Evolutionary conservation across 1,139 yeast species (phyloP).

Genomic region (Kodamaea sp.): DNA sequence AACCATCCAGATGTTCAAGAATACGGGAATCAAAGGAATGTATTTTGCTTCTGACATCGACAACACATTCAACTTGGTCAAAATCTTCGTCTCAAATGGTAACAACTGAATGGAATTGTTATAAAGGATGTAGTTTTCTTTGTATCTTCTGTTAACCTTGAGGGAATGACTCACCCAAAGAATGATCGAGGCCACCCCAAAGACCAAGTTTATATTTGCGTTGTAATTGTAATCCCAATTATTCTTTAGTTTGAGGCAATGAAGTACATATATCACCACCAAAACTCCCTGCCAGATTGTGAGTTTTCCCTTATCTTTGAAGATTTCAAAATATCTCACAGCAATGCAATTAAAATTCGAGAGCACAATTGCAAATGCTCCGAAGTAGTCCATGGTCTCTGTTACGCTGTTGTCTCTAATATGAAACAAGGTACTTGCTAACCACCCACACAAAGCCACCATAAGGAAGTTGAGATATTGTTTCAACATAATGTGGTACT

Average conservation of each 20-base stretch:
- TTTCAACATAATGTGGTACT: constrained; percentile 26
- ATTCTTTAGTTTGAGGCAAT: constrained; percentile 27
- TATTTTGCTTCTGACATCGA: constrained; percentile 28
- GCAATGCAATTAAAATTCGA: constrained; percentile 39
- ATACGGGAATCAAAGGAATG: constrained; percentile 41
- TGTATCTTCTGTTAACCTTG: constrained; percentile 20
- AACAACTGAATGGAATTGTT: constrained; percentile 41
- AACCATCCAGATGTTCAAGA: constrained; percentile 36
- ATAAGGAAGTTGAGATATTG: constrained; percentile 34
- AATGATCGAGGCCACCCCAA: constrained; percentile 33
- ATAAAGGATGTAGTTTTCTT: constrained; percentile 25
- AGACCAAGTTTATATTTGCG: constrained; percentile 31
- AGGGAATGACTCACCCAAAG: constrained; percentile 41
- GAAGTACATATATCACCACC: constrained; percentile 25
- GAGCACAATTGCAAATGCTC: constrained; percentile 44
- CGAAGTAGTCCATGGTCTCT: constrained; percentile 46
- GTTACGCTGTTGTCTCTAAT: constrained; percentile 40
- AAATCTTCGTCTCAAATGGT: constrained; percentile 42
- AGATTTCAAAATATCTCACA: constrained; percentile 34
- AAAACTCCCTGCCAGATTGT: constrained; percentile 14
- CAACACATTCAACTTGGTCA: constrained; percentile 33
- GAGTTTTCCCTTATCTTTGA: constrained; percentile 10
- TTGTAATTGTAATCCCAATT: constrained; percentile 48
- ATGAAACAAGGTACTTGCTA: constrained; percentile 41
- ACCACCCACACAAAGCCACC: constrained; percentile 42